Evolutionary conservation across 2,329 filamentous ascomycete genomes (phyloP).

Genomic region (Fusarium camptoceras): DNA sequence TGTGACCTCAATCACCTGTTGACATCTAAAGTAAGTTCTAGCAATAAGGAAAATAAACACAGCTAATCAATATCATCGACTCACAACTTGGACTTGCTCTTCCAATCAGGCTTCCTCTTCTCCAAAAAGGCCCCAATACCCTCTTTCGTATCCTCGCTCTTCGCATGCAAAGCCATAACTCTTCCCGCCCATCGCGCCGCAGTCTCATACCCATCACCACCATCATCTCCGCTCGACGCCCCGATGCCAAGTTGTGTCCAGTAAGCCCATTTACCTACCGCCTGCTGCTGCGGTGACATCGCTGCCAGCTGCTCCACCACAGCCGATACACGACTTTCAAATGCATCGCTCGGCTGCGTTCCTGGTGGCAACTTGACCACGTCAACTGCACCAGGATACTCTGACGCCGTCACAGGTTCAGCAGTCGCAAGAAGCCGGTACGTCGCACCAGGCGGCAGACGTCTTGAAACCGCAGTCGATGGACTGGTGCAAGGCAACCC

Average conservation of each 20-base stretch:
- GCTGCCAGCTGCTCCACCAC: constrained; percentile 24
- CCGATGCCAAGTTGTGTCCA: constrained; percentile 40
- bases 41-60: not conserved
- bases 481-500: constrained; percentile 44
- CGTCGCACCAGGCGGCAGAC: constrained; percentile 20
- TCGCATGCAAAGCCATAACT: constrained; percentile 44
- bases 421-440: constrained; percentile 39
- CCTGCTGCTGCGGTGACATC: constrained; percentile 37
- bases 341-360: not conserved
- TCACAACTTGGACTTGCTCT: constrained; percentile 7
- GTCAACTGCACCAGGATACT: constrained; percentile 35
- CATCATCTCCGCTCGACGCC: not conserved
- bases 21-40: not conserved
- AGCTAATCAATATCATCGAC: not conserved
- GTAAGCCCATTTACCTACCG: constrained; percentile 43
- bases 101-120: constrained; percentile 33
- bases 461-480: constrained; percentile 38
- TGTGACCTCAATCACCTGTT: not conserved
- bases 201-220: constrained; percentile 37
- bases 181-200: constrained; percentile 39
- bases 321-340: constrained; percentile 25
- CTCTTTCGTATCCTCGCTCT: constrained; percentile 40
- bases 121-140: constrained; percentile 40
- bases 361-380: constrained; percentile 2
- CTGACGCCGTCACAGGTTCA: constrained; percentile 25